phyloP scores from a whole-genome alignment of 176 grass and related monocot species.

The Avena eriantha region DNA sequence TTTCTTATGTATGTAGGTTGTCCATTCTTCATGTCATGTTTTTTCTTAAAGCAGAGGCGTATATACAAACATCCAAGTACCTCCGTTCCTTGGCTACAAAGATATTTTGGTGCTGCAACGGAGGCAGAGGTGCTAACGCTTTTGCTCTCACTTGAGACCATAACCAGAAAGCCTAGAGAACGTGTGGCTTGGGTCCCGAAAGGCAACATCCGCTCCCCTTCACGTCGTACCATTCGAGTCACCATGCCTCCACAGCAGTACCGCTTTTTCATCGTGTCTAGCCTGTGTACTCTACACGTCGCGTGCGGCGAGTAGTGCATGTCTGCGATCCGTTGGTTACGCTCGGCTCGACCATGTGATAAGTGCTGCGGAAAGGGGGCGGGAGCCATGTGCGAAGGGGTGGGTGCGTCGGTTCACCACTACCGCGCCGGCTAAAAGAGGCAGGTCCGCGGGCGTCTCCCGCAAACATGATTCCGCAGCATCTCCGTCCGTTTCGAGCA shows the following conservation, averaged over 20 bases:
- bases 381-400: slow-evolving; percentile 40
- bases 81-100: background rate
- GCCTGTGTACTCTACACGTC: background rate
- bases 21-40: background rate
- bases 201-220: background rate
- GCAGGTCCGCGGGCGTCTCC: background rate
- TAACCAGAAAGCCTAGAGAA: background rate
- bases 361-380: slow-evolving; percentile 37
- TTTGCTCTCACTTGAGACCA: background rate
- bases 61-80: background rate
- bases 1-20: background rate
- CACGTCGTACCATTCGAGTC: background rate
- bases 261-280: background rate
- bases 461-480: background rate
- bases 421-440: slow-evolving; percentile 8
- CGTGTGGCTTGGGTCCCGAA: slow-evolving; percentile 8
- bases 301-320: background rate
- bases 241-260: background rate
- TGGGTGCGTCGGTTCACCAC: slow-evolving; percentile 39
- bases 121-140: slow-evolving; percentile 30
- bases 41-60: background rate
- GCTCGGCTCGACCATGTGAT: slow-evolving; percentile 39
- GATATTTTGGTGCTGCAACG: background rate
- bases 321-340: background rate
- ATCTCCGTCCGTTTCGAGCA: background rate